Evolutionary conservation across 257 asterid genomes (phyloP).

Genomic region (Capsicum pubescens): DNA sequence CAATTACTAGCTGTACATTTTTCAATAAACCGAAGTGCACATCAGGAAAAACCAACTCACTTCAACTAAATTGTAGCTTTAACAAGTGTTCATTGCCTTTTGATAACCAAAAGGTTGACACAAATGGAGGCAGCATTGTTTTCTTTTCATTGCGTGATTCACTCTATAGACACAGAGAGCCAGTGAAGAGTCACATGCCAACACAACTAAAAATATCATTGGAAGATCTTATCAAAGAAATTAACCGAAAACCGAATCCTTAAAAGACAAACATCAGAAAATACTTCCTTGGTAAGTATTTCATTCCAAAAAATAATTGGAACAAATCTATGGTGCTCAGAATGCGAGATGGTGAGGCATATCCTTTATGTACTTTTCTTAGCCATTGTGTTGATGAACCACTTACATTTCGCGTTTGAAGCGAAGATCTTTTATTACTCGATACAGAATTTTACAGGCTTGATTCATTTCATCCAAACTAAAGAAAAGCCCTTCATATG

Average conservation of each 20-base stretch:
- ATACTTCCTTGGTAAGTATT: background rate
- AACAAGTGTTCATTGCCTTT: background rate
- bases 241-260: background rate
- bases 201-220: background rate
- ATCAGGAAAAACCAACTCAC: background rate
- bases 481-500: conserved; percentile 19
- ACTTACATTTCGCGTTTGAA: background rate
- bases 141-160: background rate
- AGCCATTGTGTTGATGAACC: background rate
- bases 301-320: background rate
- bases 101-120: too few species aligned
- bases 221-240: background rate
- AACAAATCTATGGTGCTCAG: background rate
- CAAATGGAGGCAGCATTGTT: background rate
- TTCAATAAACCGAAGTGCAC: background rate
- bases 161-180: background rate
- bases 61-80: background rate
- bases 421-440: background rate
- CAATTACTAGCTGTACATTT: background rate
- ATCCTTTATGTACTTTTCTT: background rate
- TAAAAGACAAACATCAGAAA: background rate
- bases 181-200: background rate
- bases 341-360: background rate
- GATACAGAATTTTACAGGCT: conserved; percentile 26
- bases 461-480: conserved; percentile 21